Conservation (phyloP, 129 eudicot species). For the Saussurea involucrata region DNA sequence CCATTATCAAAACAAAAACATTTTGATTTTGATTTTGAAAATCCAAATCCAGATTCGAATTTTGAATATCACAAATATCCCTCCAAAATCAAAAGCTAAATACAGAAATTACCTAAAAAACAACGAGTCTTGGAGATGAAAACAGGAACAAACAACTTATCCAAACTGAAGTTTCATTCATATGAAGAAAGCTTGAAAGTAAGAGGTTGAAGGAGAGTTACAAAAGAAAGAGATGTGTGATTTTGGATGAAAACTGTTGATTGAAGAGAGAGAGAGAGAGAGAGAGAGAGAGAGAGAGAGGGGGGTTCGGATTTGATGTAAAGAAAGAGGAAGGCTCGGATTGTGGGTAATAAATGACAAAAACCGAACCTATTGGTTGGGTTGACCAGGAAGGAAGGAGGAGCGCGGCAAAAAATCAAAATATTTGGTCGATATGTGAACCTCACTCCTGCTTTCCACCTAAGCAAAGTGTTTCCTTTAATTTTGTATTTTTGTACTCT, state of each 20-base stretch:
- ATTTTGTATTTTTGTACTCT: too few species aligned
- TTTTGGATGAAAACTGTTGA: background rate
- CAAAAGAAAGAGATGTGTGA: background rate
- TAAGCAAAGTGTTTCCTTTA: background rate
- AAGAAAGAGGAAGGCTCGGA: background rate
- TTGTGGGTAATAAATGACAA: conserved; percentile 17
- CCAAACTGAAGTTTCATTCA: background rate
- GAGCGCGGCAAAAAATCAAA: conserved; percentile 42
- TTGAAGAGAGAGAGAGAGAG: too few species aligned
- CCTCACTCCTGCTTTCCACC: conserved; percentile 8
- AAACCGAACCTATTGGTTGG: conserved; percentile 23
- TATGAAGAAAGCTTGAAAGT: background rate
- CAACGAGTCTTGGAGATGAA: background rate
- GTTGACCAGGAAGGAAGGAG: too few species aligned
- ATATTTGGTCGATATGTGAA: background rate
- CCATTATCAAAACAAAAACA: background rate
- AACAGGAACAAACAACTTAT: background rate
- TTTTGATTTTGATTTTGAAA: background rate
- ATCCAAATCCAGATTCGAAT: background rate
- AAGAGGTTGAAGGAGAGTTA: background rate
- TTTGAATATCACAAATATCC: background rate
- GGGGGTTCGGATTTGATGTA: background rate
- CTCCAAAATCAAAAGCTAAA: background rate
- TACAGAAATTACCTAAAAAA: background rate
- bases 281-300: background rate